Base-by-base conservation (phyloP, 768 basidiomycete genomes). In the Mycena filopes region DNA sequence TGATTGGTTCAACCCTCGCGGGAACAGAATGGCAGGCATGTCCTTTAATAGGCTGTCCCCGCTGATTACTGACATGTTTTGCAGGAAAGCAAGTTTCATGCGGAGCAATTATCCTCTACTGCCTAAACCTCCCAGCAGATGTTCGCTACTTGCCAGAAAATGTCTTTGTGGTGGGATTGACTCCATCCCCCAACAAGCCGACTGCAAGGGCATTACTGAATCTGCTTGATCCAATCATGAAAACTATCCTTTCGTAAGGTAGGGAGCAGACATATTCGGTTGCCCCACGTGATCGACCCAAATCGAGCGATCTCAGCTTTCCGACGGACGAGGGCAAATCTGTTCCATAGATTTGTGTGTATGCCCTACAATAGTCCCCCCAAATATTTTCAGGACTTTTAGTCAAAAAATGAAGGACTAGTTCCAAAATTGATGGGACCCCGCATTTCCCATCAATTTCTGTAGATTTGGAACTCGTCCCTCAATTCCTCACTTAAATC, bases 161-260 rank as follows among this genome's bases (percentile, higher is more conserved):
- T 56, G 42, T 72, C n/a, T 73, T 72, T 38, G 31, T 77, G 56
- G 67, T 70, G 28, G 72, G 70, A 5, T 42, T 76, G 0, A 74
- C 75, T 25, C 77, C 76, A 53, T 70, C 72, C 3, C 75, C 75
- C 4, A 58, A 67, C 28, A 69, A 73, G 26, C 75, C 75, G 10
- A 55, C 29, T 28, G 65, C 62, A 11, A 45, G n/a, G n/a, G n/a
- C n/a, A n/a, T n/a, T n/a, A n/a, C 28, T 20, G 60, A 46, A 42
- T 59, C 40, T 70, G 21, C 41, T 68, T 40, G 43, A 66, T 21
- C 31, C 42, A 20, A 41, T 66, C 36, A 50, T 59, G 18, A 47
- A 57, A 13, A 54, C 41, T 15, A 48, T 69, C 28, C 28, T 59
- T 4, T 41, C 40, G 6, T 55, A n/a, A n/a, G n/a, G n/a, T n/a